Conservation (phyloP, 2,329 filamentous ascomycete species). For the Aureobasidium sp. region DNA sequence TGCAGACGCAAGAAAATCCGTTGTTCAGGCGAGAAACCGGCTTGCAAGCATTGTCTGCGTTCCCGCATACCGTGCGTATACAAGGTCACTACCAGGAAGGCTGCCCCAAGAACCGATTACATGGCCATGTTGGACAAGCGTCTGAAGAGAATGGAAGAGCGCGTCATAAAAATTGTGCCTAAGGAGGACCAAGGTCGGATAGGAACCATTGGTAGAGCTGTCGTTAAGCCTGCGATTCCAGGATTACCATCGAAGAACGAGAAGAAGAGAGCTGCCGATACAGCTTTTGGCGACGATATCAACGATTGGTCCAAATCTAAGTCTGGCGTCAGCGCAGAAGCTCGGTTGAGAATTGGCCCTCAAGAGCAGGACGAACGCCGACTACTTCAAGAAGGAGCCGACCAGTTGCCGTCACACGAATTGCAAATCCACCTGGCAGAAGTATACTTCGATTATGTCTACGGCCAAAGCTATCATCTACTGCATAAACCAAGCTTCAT, state of each 20-base stretch:
- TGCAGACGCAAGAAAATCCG: conserved; percentile 96
- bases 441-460: conserved; percentile 91
- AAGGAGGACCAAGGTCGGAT: conserved; percentile 71
- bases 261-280: conserved; percentile 78
- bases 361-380: conserved; percentile 59
- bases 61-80: conserved; percentile 95
- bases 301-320: conserved; percentile 67
- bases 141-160: conserved; percentile 93
- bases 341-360: conserved; percentile 40
- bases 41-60: conserved; percentile 90
- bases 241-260: conserved; percentile 47
- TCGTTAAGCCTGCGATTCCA: conserved; percentile 71
- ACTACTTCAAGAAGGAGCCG: conserved; percentile 72
- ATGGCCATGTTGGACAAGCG: conserved; percentile 99
- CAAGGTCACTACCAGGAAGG: conserved; percentile 91
- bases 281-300: conserved; percentile 77
- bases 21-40: conserved; percentile 94
- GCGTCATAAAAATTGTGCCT: conserved; percentile 91
- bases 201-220: conserved; percentile 64
- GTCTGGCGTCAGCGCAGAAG: not conserved
- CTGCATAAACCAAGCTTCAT: conserved; percentile 97
- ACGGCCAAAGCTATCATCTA: conserved; percentile 89
- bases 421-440: conserved; percentile 90
- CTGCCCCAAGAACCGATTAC: conserved; percentile 90
- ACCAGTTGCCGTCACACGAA: conserved; percentile 75